phyloP scores from a whole-genome alignment of 257 asterid species.

The Agastache rugosa region DNA sequence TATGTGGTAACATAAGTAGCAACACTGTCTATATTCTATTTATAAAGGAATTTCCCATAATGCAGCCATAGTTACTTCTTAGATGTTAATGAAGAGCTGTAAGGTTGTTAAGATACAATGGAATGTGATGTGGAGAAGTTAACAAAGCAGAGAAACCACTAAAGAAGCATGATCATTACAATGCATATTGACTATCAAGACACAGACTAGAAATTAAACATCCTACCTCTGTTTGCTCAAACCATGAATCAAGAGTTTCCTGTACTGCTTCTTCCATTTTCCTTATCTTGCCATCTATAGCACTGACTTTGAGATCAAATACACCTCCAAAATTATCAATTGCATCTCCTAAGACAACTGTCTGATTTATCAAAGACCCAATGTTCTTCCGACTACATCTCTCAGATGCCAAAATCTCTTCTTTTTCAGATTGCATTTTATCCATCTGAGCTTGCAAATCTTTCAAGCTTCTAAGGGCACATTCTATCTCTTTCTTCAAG shows the following conservation, averaged over 20 bases:
- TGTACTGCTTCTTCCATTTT: slow-evolving; percentile 57
- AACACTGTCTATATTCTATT: not conserved
- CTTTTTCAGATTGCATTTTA: slow-evolving; percentile 60
- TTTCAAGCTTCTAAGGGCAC: slow-evolving; percentile 70
- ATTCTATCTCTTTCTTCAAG: slow-evolving; percentile 74
- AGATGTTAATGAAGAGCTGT: not conserved
- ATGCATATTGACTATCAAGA: not conserved
- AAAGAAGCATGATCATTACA: slow-evolving; percentile 1
- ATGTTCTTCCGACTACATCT: slow-evolving; percentile 55
- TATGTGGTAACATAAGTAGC: slow-evolving; percentile 1
- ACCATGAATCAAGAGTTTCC: slow-evolving; percentile 61
- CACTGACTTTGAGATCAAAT: slow-evolving; percentile 50
- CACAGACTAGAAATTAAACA: slow-evolving; percentile 5
- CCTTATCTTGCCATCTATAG: slow-evolving; percentile 59
- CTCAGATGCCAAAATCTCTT: slow-evolving; percentile 59
- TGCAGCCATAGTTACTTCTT: not conserved
- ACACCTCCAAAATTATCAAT: slow-evolving; percentile 64
- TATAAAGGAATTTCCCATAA: not conserved
- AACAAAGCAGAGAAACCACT: slow-evolving; percentile 2
- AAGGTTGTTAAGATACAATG: not conserved
- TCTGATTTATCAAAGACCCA: slow-evolving; percentile 52
- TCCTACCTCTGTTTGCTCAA: slow-evolving; percentile 72
- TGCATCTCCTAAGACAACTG: slow-evolving; percentile 54
- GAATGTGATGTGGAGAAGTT: not conserved
- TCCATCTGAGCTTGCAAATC: slow-evolving; percentile 76